These are phyloP conservation scores for Eucalyptus erythrocorys DNA, from an alignment of 345 rosid genomes.

Conservation along the genomic window DNA sequence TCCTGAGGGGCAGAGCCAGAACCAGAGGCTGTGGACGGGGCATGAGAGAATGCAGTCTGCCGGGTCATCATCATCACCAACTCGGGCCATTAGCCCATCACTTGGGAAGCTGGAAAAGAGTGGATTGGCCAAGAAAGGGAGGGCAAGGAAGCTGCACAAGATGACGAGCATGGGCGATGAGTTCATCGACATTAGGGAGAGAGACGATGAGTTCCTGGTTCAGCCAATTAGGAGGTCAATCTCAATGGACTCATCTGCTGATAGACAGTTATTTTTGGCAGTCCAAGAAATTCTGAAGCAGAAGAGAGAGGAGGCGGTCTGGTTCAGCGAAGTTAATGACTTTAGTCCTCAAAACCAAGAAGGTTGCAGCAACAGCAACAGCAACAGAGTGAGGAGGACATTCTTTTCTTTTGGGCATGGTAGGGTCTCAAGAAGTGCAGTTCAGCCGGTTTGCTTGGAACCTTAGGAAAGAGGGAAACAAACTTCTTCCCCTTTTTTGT, in stretches of 20 bases:
- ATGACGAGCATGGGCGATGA: slow-evolving; percentile 86
- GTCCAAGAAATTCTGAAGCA: slow-evolving; percentile 52
- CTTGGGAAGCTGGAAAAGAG: slow-evolving; percentile 24
- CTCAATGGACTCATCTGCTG: slow-evolving; percentile 79
- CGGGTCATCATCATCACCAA: background rate
- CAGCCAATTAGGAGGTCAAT: slow-evolving; percentile 79
- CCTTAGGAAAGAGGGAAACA: slow-evolving; percentile 9
- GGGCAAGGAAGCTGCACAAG: slow-evolving; percentile 36
- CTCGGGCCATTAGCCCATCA: slow-evolving; percentile 14
- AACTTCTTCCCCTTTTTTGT: background rate
- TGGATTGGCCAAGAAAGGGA: slow-evolving; percentile 6
- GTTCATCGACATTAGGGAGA: slow-evolving; percentile 51
- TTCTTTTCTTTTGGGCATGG: slow-evolving; percentile 71
- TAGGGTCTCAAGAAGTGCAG: slow-evolving; percentile 53
- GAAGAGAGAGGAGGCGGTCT: slow-evolving; percentile 3
- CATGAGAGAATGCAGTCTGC: slow-evolving; percentile 30
- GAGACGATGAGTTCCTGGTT: slow-evolving; percentile 37
- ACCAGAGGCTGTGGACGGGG: slow-evolving; percentile 10
- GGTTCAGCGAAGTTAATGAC: slow-evolving; percentile 5
- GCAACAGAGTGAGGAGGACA: slow-evolving; percentile 37
- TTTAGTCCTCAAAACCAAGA: slow-evolving; percentile 14
- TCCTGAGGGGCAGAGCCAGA: background rate
- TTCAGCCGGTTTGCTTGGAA: slow-evolving; percentile 52
- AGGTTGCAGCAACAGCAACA: slow-evolving; percentile 20
- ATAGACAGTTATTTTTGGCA: slow-evolving; percentile 44